Evolutionary conservation across 2,329 filamentous ascomycete species (phyloP).

Genomic region (Fusarium gaditjirri): DNA sequence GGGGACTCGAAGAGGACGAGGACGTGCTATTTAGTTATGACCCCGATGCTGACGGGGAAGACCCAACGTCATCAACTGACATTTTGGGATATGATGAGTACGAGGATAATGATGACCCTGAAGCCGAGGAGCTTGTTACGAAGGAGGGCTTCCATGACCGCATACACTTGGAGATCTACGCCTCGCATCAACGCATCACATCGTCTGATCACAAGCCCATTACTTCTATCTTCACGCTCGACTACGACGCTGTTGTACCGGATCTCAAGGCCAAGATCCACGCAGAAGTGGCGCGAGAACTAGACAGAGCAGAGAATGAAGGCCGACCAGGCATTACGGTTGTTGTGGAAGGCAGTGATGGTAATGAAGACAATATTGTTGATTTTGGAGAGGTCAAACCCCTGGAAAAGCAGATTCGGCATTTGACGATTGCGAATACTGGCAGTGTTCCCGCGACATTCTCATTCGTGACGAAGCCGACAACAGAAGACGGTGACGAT

Average conservation of each 20-base stretch:
- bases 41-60: constrained; percentile 76
- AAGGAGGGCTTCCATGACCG: constrained; percentile 67
- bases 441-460: constrained; percentile 83
- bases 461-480: constrained; percentile 79
- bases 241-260: constrained; percentile 87
- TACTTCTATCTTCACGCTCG: constrained; percentile 81
- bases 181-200: constrained; percentile 86
- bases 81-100: constrained; percentile 70
- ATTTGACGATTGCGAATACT: constrained; percentile 91
- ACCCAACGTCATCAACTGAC: constrained; percentile 45
- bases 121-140: constrained; percentile 62
- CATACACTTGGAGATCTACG: constrained; percentile 74
- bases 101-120: constrained; percentile 58
- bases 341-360: constrained; percentile 71
- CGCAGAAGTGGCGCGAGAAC: constrained; percentile 84
- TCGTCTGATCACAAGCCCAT: constrained; percentile 98
- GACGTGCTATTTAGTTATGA: constrained; percentile 91
- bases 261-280: constrained; percentile 86
- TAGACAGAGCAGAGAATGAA: constrained; percentile 94
- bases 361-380: constrained; percentile 66
- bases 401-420: constrained; percentile 70
- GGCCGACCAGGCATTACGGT: constrained; percentile 83
- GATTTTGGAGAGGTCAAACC: constrained; percentile 83
- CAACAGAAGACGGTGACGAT: constrained; percentile 57
- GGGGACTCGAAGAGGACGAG: constrained; percentile 84